These are phyloP conservation scores for Fermentozyma sake DNA, from an alignment of 1,139 yeast genomes.

Conservation along the genomic window DNA sequence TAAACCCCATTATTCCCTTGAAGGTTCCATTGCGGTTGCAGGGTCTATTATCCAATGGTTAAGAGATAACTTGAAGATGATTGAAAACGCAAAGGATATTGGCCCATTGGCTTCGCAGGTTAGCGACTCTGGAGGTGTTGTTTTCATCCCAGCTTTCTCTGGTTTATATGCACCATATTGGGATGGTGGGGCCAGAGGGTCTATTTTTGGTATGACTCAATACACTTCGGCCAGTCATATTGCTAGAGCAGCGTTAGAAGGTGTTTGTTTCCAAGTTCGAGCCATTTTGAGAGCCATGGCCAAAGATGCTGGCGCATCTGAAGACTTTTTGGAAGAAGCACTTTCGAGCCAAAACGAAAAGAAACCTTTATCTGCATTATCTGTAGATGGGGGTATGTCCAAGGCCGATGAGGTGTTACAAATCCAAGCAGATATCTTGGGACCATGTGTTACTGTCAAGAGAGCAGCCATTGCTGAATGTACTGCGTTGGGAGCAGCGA, in stretches of 20 bases:
- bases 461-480: slow-evolving; percentile 85
- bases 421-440: slow-evolving; percentile 87
- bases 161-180: slow-evolving; percentile 96
- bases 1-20: slow-evolving; percentile 82
- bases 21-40: slow-evolving; percentile 95
- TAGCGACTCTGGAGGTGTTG: slow-evolving; percentile 83
- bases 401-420: slow-evolving; percentile 89
- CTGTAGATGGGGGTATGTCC: slow-evolving; percentile 96
- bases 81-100: slow-evolving; percentile 78
- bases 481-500: slow-evolving; percentile 95
- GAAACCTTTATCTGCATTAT: slow-evolving; percentile 51
- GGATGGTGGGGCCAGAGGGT: slow-evolving; percentile 91
- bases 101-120: slow-evolving; percentile 88
- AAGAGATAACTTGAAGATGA: slow-evolving; percentile 81
- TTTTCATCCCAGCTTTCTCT: slow-evolving; percentile 91
- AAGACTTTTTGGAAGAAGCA: slow-evolving; percentile 43
- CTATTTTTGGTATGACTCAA: slow-evolving; percentile 89
- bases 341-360: slow-evolving; percentile 38
- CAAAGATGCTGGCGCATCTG: slow-evolving; percentile 64
- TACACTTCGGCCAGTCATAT: slow-evolving; percentile 83
- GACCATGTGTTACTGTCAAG: slow-evolving; percentile 78
- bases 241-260: slow-evolving; percentile 92
- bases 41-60: slow-evolving; percentile 95
- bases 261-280: slow-evolving; percentile 90
- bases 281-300: slow-evolving; percentile 92